Conservation (phyloP, 2,329 filamentous ascomycete species). For the Alternaria burnsii region DNA sequence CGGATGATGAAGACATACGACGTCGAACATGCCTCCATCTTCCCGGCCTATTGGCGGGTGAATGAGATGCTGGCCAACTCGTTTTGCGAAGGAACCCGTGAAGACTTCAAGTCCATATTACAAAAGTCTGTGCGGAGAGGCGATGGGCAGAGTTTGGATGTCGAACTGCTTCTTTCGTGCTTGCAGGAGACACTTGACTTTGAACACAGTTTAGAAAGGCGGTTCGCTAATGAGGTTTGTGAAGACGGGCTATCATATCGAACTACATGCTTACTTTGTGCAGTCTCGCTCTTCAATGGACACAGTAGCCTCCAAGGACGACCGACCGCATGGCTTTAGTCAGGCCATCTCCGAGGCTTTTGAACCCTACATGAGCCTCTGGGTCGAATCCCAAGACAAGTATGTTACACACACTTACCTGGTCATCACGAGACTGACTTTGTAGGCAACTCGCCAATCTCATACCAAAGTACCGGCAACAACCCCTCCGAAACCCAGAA, state of each 20-base stretch:
- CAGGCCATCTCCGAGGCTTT: slow-evolving; percentile 96
- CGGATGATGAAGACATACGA: slow-evolving; percentile 96
- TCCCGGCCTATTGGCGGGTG: slow-evolving; percentile 87
- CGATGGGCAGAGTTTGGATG: slow-evolving; percentile 83
- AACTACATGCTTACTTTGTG: slow-evolving; percentile 25
- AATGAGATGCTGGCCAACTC: slow-evolving; percentile 88
- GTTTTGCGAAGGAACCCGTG: slow-evolving; percentile 93
- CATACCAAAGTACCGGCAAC: slow-evolving; percentile 86
- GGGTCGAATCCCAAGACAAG: slow-evolving; percentile 96
- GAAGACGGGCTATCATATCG: background rate
- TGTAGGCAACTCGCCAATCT: slow-evolving; percentile 75
- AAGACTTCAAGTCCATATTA: slow-evolving; percentile 93
- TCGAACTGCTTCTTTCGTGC: slow-evolving; percentile 86
- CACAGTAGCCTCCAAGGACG: slow-evolving; percentile 81
- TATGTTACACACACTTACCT: slow-evolving; percentile 29
- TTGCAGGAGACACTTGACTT: slow-evolving; percentile 97
- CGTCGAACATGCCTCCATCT: slow-evolving; percentile 87
- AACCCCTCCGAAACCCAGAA: slow-evolving; percentile 80
- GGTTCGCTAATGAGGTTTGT: slow-evolving; percentile 71
- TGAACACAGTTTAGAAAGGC: slow-evolving; percentile 86
- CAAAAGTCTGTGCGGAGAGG: slow-evolving; percentile 83
- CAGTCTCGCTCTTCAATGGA: slow-evolving; percentile 83
- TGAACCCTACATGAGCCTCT: slow-evolving; percentile 94
- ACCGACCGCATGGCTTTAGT: slow-evolving; percentile 79
- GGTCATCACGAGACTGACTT: slow-evolving; percentile 17